Evolutionary conservation across 2,329 filamentous ascomycete genomes (phyloP), one percentile per base, ranked within the genome.

Genomic region (Trichoderma brevicompactum): DNA sequence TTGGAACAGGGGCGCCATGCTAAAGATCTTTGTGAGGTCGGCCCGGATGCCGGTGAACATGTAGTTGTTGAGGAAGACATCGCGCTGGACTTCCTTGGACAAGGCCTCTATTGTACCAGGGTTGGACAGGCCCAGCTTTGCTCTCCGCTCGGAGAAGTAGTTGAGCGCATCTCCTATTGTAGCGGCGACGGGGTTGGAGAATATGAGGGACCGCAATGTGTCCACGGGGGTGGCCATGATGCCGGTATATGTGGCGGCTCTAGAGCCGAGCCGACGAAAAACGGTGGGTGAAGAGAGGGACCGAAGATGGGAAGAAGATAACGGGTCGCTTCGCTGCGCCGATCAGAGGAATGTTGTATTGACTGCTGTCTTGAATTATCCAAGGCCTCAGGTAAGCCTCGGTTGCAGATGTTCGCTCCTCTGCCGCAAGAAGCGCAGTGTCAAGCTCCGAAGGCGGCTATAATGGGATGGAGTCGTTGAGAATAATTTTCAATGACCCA

Each of bases 11-110:
- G 95, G 95, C 65, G 89, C 87, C 78, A 96, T 87, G 85, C 93
- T 95, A 82, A 98, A 96, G 76, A 92, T 89, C 85, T 97, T 98
- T 77, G 93, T 97, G 77, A 98, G 84, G 80, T 99, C 95, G 78
- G 94, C 96, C 77, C 94, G 92, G 78, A 99, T 86, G 74, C 95
- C 95, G 50, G 92, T 91, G 84, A 99, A 98, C 88, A 95, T 96
- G 79, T 92, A 91, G 84, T 97, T 97, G 81, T 90, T 95, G 74
- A 97, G 88, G 77, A 98, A 90, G 73, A 97, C 94, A 86, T 97
- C 94, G 80, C 94, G 93, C 82, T 96, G 90, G 69, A 97, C 93
- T 83, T 99, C 95, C 77, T 91, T 89, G 72, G 91, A 87, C 77
- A 97, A 89, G 75, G 89, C 89, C 80, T 99, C 95, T 71, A 97